Percentiles rank a stretch among this genome's conserved stretches.
These are phyloP conservation scores for Penicillium sp. DNA, from an alignment of 2,329 filamentous ascomycete species.

Conservation along the genomic window DNA sequence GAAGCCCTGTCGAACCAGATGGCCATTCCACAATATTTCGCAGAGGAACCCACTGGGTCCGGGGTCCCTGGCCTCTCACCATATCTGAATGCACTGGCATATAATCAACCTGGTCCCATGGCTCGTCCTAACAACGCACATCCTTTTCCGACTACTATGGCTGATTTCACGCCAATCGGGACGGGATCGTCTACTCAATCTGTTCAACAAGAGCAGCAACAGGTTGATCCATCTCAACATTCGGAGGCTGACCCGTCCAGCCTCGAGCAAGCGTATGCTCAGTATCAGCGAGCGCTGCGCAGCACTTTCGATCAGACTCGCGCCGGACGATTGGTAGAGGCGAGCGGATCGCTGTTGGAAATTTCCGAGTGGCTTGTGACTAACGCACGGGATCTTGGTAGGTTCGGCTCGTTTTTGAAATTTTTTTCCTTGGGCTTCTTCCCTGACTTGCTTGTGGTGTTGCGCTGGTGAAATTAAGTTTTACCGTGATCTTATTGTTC, in stretches of 20 bases:
- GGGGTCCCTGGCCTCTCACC: conserved; percentile 62
- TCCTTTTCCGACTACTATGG: conserved; percentile 60
- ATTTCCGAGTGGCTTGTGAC: conserved; percentile 71
- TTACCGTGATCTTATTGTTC: not conserved
- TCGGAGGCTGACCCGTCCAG: conserved; percentile 53
- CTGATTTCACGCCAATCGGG: conserved; percentile 51
- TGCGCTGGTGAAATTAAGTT: conserved; percentile 4
- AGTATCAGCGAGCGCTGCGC: conserved; percentile 62
- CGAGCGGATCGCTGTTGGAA: conserved; percentile 63
- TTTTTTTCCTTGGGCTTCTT: conserved; percentile 32
- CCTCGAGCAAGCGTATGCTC: conserved; percentile 71
- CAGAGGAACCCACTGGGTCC: conserved; percentile 68
- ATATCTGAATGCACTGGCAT: conserved; percentile 68
- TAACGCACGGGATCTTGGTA: conserved; percentile 71
- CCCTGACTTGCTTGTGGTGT: not conserved
- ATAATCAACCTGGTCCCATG: conserved; percentile 67
- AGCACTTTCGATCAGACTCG: conserved; percentile 75
- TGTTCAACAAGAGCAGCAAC: conserved; percentile 19
- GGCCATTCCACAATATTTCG: conserved; percentile 76
- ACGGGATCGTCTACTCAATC: conserved; percentile 39
- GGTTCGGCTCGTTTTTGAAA: conserved; percentile 41
- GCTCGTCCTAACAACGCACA: conserved; percentile 57
- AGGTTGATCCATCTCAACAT: conserved; percentile 21
- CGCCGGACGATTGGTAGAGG: conserved; percentile 65
- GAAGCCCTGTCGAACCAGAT: conserved; percentile 75